Conservation (phyloP, 495 filamentous ascomycete genomes). For the Evernia prunastri region DNA sequence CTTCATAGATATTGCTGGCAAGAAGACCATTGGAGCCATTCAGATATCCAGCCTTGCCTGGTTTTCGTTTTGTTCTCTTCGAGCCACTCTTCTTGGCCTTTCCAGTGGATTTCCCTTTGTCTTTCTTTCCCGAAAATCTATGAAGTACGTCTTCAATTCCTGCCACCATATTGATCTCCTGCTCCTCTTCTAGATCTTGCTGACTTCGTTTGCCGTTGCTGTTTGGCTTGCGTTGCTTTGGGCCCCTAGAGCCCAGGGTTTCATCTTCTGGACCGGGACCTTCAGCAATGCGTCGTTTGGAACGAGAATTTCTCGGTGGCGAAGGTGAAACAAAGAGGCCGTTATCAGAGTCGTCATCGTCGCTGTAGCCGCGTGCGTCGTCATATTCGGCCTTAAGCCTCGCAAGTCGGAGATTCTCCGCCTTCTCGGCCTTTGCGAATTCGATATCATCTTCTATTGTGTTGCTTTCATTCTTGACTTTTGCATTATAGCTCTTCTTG, state of each 20-base stretch:
- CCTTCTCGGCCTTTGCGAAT: slow-evolving; percentile 17
- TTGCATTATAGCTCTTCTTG: slow-evolving; percentile 14
- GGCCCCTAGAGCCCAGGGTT: no score
- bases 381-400: slow-evolving; percentile 6
- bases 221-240: slow-evolving; percentile 3
- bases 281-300: not conserved
- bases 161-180: slow-evolving; percentile 26
- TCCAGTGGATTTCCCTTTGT: slow-evolving; percentile 18
- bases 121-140: not conserved
- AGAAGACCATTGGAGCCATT: slow-evolving; percentile 11
- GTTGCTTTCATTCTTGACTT: slow-evolving; percentile 7
- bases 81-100: slow-evolving; percentile 28
- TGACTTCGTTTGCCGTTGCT: not conserved
- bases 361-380: not conserved
- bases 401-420: slow-evolving; percentile 17
- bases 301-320: not conserved
- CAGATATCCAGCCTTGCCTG: slow-evolving; percentile 6
- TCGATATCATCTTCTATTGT: slow-evolving; percentile 21
- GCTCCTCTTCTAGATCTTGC: not conserved
- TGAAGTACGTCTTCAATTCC: slow-evolving; percentile 26
- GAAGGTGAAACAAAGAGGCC: not conserved
- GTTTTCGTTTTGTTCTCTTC: slow-evolving; percentile 23
- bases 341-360: not conserved
- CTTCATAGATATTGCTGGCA: slow-evolving; percentile 21
- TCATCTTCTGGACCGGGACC: no score